Base-by-base conservation (phyloP, 345 rosid species). In the Salix caprea region DNA sequence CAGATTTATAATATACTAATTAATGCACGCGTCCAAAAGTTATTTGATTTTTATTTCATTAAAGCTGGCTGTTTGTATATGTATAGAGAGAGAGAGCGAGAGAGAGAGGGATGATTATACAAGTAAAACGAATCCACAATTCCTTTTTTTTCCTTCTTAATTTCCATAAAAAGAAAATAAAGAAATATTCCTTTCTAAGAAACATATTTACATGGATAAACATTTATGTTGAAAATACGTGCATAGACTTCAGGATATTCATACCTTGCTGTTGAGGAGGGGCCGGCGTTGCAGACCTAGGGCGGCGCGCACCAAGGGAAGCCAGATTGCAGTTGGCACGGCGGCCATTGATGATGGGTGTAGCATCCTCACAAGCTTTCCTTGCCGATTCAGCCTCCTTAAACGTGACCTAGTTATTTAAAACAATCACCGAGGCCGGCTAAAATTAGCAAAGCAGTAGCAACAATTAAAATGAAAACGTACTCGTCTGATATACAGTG, bases 261-360 rank as follows among this genome's bases (percentile, higher is more conserved):
- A 23, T 77, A 89, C 97, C 97, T 86, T 89, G 32, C 32, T 30
- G 97, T 69, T 81, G 89, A 28, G 86, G 89, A 58, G 89, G 80
- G 86, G 71, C 44, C n/a, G 75, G 28, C 12, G 91, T 36, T 52
- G 88, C 77, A 15, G 94, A 85, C 87, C 87, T 87, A 23, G 89
- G 91, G 79, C 89, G 87, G 73, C 96, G 97, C 5, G 94, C 96
- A 37, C 99, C 99, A 8, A 96, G 98, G 0, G 96, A 96, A 36
- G 98, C 98, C 40, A 93, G 88, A 71, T 96, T 96, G 80, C 99
- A 96, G 85, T 96, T 96, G 69, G 97, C 99, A 0, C 98, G 91
- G 71, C 99, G 98, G 71, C 94, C 96, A 69, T 89, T 93, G 84
- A 96, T 96, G 83, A 90, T 70, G 21, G 99, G 99, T 18, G 89